Base-by-base conservation (phyloP, 2,329 filamentous ascomycete species). In the Rachicladosporium sp. region DNA sequence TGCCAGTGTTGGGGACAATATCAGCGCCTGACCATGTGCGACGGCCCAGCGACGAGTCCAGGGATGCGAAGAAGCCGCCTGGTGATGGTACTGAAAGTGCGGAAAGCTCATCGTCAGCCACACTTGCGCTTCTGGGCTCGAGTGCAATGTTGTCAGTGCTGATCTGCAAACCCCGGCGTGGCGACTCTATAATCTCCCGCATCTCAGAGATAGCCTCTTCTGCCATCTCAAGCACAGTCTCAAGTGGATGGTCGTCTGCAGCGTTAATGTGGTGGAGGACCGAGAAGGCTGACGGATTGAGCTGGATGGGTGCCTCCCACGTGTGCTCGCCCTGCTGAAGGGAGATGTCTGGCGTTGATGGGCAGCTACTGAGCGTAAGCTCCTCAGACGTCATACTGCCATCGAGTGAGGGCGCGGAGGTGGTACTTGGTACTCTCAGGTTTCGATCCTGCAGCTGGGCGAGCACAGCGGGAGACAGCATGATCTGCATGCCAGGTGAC, bases 361-460 rank as follows among this genome's bases (percentile, higher is more conserved):
- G 87, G 36, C 85, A 85, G 53, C 86, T 93, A 58, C 87, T 73
- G 38, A 73, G 74, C 2, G 86, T 84, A 60, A 93, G 73, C 57
- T 93, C 87, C 55, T 95, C 88, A 2, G 88, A 93, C 6, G 78
- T 82, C 52, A 91, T 65, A 61, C 86, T 94, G 13, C 87, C 88
- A 63, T 94, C 88, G 3, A 94, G 69, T 4, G 89, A 95, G 3
- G 89, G 89, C 4, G 88, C 81, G 4, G 84, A 81, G 40, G 85
- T 88, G 23, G 78, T 73, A 30, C 76, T 79, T 2, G 86, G 86
- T 3, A 89, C 70, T 35, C 76, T 72, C 13, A 78, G 71, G 34
- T 57, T 63, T 31, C 63, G 63, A 21, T 59, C 53, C 21, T 75
- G 72, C 58, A 94, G 76, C 54, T 83, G 79, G 9, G 77, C 78